Evolutionary conservation across 768 basidiomycete genomes (phyloP).

Genomic region (Tremella yokohamensis): DNA sequence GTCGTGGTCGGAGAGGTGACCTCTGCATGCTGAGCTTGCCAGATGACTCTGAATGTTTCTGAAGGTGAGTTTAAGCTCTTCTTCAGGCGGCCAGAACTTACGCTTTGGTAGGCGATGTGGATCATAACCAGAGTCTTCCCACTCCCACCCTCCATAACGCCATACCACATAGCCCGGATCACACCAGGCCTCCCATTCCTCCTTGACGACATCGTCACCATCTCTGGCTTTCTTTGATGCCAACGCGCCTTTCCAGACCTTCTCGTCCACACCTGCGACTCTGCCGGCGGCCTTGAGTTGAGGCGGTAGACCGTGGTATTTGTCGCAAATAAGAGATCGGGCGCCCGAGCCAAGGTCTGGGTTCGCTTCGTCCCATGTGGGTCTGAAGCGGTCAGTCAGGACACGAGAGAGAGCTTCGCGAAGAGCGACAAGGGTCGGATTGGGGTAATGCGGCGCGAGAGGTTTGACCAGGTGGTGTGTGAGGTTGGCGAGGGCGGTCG

Average conservation of each 20-base stretch:
- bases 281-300: slow-evolving; percentile 33
- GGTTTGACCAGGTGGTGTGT: slow-evolving; percentile 37
- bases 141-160: slow-evolving; percentile 51
- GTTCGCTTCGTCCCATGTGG: slow-evolving; percentile 43
- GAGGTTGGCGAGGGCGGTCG: slow-evolving; percentile 34
- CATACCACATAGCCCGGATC: slow-evolving; percentile 50
- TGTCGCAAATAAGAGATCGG: slow-evolving; percentile 45
- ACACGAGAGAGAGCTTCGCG: slow-evolving; percentile 20
- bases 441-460: slow-evolving; percentile 32
- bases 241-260: slow-evolving; percentile 38
- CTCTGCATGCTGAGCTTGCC: slow-evolving; percentile 39
- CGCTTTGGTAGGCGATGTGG: slow-evolving; percentile 34
- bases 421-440: slow-evolving; percentile 24
- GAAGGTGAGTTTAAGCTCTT: background rate
- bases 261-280: slow-evolving; percentile 24
- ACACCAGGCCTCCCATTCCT: slow-evolving; percentile 51
- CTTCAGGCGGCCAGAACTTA: slow-evolving; percentile 20
- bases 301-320: slow-evolving; percentile 34
- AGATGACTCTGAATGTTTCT: slow-evolving; percentile 47
- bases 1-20: slow-evolving; percentile 15
- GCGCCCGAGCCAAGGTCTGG: slow-evolving; percentile 44
- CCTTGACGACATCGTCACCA: slow-evolving; percentile 15
- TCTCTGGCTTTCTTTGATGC: slow-evolving; percentile 14
- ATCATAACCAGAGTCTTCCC: slow-evolving; percentile 48
- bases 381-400: slow-evolving; percentile 21